Percentiles rank a stretch among this genome's conserved stretches.
These are phyloP conservation scores for Apiospora sp. DNA, from an alignment of 2,329 filamentous ascomycete genomes.

Conservation along the genomic window DNA sequence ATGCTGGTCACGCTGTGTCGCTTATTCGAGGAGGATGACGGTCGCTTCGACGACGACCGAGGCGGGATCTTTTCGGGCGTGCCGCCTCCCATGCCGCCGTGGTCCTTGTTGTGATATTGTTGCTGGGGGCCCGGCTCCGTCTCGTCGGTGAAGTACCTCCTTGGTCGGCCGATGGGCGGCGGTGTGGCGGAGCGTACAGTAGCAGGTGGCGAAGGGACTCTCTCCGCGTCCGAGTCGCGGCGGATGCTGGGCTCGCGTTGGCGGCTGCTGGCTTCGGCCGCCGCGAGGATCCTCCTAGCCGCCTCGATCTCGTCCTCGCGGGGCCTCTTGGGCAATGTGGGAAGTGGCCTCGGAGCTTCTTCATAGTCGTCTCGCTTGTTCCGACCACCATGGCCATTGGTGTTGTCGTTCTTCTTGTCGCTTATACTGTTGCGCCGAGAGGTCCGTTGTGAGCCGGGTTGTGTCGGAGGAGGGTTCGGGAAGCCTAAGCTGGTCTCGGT, in stretches of 20 bases:
- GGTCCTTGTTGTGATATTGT: not conserved
- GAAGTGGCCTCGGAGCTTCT: not conserved
- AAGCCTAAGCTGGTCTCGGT: not conserved
- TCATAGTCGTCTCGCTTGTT: not conserved
- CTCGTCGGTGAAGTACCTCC: not conserved
- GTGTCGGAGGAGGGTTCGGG: not conserved
- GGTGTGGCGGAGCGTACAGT: not conserved
- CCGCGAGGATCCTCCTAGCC: not conserved
- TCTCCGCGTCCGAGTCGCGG: not conserved
- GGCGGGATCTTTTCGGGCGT: not conserved
- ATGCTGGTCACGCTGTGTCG: not conserved
- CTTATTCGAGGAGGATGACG: not conserved
- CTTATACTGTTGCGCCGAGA: not conserved
- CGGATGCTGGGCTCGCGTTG: not conserved
- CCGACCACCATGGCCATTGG: not conserved
- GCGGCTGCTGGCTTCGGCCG: not conserved
- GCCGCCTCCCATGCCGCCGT: no score
- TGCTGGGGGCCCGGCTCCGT: not conserved
- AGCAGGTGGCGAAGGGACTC: not conserved
- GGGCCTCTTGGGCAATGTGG: not conserved
- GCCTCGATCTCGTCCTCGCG: slow-evolving; percentile 8
- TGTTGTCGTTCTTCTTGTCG: not conserved
- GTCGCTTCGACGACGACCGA: not conserved
- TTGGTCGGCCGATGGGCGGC: not conserved
- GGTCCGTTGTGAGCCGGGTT: not conserved